Evolutionary conservation across 2,329 filamentous ascomycete species (phyloP).

Genomic region (Dactylonectria macrodidyma): DNA sequence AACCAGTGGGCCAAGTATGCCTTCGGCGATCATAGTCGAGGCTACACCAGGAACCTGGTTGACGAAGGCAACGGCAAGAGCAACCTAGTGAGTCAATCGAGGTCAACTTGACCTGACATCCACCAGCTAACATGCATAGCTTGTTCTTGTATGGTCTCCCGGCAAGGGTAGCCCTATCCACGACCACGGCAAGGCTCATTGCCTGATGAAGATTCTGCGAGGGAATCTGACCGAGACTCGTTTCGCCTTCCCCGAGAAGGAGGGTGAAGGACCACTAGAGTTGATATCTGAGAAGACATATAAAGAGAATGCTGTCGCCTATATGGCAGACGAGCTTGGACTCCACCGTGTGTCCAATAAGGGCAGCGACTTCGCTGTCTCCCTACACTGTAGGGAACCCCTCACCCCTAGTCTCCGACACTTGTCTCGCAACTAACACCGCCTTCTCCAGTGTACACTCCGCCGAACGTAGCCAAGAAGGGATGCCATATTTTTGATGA

Average conservation of each 20-base stretch:
- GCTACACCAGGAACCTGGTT: conserved; percentile 91
- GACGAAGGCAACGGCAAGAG: conserved; percentile 89
- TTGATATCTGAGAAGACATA: conserved; percentile 79
- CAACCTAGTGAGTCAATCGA: conserved; percentile 71
- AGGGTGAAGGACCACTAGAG: conserved; percentile 69
- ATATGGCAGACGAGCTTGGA: conserved; percentile 93
- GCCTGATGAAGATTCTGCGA: conserved; percentile 90
- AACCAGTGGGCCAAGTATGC: conserved; percentile 83
- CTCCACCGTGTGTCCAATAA: conserved; percentile 87
- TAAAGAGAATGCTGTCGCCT: conserved; percentile 81
- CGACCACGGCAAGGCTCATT: conserved; percentile 91
- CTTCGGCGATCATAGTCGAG: conserved; percentile 76
- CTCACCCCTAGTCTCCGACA: conserved; percentile 39
- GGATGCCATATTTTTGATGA: conserved; percentile 89
- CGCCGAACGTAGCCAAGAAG: conserved; percentile 86
- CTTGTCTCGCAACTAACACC: conserved; percentile 52
- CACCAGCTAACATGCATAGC: conserved; percentile 61
- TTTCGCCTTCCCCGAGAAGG: conserved; percentile 77
- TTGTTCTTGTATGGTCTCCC: conserved; percentile 91
- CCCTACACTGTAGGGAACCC: conserved; percentile 77
- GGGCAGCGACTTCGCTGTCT: conserved; percentile 83
- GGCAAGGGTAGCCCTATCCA: conserved; percentile 89
- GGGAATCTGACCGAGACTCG: conserved; percentile 86
- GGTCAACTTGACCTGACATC: conserved; percentile 26
- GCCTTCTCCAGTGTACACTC: conserved; percentile 77